Evolutionary conservation across 2,329 filamentous ascomycete genomes (phyloP).

Genomic region (Colletotrichum viniferum): DNA sequence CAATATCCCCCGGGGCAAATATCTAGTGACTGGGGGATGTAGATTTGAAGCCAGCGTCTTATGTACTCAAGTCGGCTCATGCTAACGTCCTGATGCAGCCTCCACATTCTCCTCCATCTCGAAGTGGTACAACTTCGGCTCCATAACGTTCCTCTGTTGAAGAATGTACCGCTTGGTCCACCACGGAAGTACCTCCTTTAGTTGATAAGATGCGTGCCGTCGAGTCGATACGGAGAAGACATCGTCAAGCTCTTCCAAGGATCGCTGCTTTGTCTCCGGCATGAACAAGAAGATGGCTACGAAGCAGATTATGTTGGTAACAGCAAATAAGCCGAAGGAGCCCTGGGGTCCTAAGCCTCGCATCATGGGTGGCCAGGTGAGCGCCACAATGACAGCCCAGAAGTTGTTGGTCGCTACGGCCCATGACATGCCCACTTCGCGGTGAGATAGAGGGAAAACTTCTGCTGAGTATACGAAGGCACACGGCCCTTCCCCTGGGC

Average conservation of each 20-base stretch:
- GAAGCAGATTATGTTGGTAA: conserved; percentile 49
- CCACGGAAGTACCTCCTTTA: conserved; percentile 23
- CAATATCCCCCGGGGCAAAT: not conserved
- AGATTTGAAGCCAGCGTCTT: not conserved
- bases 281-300: conserved; percentile 53
- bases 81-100: not conserved
- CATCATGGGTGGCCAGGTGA: conserved; percentile 57
- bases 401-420: conserved; percentile 65
- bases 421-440: conserved; percentile 68
- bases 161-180: conserved; percentile 6
- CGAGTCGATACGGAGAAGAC: conserved; percentile 38
- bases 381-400: conserved; percentile 54
- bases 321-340: conserved; percentile 49
- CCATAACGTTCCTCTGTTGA: not conserved
- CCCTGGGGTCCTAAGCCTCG: conserved; percentile 35
- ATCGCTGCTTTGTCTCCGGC: conserved; percentile 55
- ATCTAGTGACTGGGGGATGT: not conserved
- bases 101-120: not conserved
- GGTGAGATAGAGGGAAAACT: conserved; percentile 67
- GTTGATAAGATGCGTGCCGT: conserved; percentile 35
- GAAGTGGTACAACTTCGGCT: not conserved
- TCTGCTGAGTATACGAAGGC: conserved; percentile 68
- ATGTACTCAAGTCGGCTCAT: not conserved
- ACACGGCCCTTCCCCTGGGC: conserved; percentile 62
- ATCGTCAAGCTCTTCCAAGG: conserved; percentile 49